Evolutionary conservation across 2,329 filamentous ascomycete species (phyloP), one percentile per base, ranked within the genome.

Genomic region (Cephalotrichum gorgonifer): DNA sequence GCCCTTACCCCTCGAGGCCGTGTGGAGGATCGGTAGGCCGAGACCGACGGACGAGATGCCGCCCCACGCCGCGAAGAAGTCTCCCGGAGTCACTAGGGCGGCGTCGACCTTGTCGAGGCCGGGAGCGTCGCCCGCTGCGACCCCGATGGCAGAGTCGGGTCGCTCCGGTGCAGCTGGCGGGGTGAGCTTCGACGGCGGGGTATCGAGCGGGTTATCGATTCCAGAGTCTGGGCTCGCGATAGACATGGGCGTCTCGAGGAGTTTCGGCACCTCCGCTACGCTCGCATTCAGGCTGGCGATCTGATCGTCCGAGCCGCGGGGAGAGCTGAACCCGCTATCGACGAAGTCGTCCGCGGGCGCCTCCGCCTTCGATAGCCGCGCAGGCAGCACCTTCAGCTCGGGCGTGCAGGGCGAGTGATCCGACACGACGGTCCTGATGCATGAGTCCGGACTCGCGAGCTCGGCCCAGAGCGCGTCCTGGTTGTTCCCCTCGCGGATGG

Each of bases 361-460:
- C 22, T 49, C 49, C 14, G 49, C 5, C 4, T 31, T 15, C 30
- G 11, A 11, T 11, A 31, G 35, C 7, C 17, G 17, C 35, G 35
- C 17, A 9, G 35, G 35, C 17, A 39, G 35, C 6, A 39, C 7
- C 67, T 98, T 98, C 48, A 98, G 76, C 61, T 95, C 83, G 0
- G 93, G 91, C 3, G 93, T 97, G 72, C 93, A 97, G 6, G 93
- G 93, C 5, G 88, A 95, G 72, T 98, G 93, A 62, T 97, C 93
- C 0, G 86, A 94, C 2, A 98, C 93, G 27, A 98, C 78, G 1
- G 93, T 97, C 60, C 82, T 79, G 64, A 98, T 90, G 55, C 94
- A 88, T 9, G 88, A 88, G 58, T 90, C 82, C 0, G 69, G 56
- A 7, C 74, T 72, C 30, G 74, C 70, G 8, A 98, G 72, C 66